Percentiles rank a stretch among this genome's conserved stretches.
Conservation (phyloP, 2,329 filamentous ascomycete species). For the Cytospora piceicola region DNA sequence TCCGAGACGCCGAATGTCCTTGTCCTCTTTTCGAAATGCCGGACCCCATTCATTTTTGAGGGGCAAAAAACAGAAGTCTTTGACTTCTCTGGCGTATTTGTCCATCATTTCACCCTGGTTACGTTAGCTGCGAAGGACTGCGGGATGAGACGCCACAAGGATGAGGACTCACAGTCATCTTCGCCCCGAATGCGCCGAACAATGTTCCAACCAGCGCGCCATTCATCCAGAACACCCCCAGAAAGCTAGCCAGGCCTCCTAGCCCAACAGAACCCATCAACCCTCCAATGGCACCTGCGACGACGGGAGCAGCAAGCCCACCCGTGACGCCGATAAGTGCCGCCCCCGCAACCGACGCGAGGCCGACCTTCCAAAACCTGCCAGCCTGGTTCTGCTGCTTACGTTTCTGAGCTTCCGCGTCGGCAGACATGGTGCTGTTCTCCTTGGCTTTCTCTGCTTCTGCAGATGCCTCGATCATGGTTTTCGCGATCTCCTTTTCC, state of each 20-base stretch:
- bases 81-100: constrained; percentile 82
- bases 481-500: constrained; percentile 76
- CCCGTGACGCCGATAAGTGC: constrained; percentile 90
- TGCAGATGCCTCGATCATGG: constrained; percentile 67
- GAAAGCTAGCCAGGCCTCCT: constrained; percentile 81
- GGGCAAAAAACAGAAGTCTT: constrained; percentile 80
- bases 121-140: not conserved
- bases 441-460: constrained; percentile 58
- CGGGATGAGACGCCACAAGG: not conserved
- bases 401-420: constrained; percentile 75
- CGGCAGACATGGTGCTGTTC: constrained; percentile 63
- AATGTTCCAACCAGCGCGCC: constrained; percentile 82
- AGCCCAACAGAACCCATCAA: constrained; percentile 85
- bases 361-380: constrained; percentile 86
- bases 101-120: constrained; percentile 78
- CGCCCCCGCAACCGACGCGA: constrained; percentile 86
- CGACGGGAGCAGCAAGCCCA: constrained; percentile 84
- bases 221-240: constrained; percentile 86
- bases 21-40: constrained; percentile 38
- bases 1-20: constrained; percentile 60
- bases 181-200: constrained; percentile 87
- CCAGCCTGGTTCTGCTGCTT: constrained; percentile 70
- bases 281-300: constrained; percentile 82
- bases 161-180: constrained; percentile 57
- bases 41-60: constrained; percentile 56